A percentile compares a stretch with the other conserved stretches of the same genome.
Conservation (phyloP, 495 filamentous ascomycete genomes). For the Pyrenula massariospora region DNA sequence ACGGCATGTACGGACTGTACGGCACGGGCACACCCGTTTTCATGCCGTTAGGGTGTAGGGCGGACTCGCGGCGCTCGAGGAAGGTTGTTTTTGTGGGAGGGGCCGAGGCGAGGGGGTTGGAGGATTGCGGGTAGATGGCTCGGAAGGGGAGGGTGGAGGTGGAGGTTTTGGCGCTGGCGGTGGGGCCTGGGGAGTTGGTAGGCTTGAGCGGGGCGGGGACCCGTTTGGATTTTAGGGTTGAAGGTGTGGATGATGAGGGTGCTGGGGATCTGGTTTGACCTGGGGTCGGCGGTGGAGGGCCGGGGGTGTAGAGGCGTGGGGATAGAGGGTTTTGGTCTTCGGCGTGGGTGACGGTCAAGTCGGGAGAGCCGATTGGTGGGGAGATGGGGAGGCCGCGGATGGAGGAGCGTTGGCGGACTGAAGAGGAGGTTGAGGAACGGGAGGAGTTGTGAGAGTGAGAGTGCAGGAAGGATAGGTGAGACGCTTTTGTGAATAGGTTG, state of each 20-base stretch:
- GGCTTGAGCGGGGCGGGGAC: slow-evolving; percentile 9
- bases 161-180: slow-evolving; percentile 18
- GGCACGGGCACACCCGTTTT: slow-evolving; percentile 68
- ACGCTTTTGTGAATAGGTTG: slow-evolving; percentile 28
- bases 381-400: slow-evolving; percentile 46
- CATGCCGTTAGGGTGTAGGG: slow-evolving; percentile 37
- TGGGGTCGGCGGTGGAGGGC: slow-evolving; percentile 37
- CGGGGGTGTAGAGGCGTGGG: slow-evolving; percentile 45
- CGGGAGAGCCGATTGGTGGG: slow-evolving; percentile 42
- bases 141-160: slow-evolving; percentile 47
- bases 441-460: slow-evolving; percentile 30
- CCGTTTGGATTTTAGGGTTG: slow-evolving; percentile 1
- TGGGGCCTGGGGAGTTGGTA: slow-evolving; percentile 10
- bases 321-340: slow-evolving; percentile 42
- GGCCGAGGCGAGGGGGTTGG: slow-evolving; percentile 35
- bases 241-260: slow-evolving; percentile 7
- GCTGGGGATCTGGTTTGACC: slow-evolving; percentile 10
- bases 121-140: slow-evolving; percentile 28
- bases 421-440: slow-evolving; percentile 43
- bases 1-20: slow-evolving; percentile 88
- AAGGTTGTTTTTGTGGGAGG: slow-evolving; percentile 68
- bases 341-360: slow-evolving; percentile 29
- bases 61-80: slow-evolving; percentile 51
- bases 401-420: slow-evolving; percentile 36
- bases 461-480: slow-evolving; percentile 44